Percentiles rank a stretch among this genome's conserved stretches.
Conservation (phyloP, 441 rosid genomes). For the Euphorbia corollata region DNA sequence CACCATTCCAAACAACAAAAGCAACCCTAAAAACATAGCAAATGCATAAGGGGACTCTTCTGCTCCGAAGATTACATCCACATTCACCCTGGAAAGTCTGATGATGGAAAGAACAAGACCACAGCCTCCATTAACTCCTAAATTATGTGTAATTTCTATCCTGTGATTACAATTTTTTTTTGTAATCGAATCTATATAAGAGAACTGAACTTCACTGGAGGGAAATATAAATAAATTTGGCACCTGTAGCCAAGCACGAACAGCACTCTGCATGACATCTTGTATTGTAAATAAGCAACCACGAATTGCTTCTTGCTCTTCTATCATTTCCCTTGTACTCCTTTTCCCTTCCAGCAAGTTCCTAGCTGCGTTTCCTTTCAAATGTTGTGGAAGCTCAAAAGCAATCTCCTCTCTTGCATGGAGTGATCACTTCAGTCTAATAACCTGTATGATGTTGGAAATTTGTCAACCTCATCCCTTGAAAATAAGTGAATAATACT, state of each 20-base stretch:
- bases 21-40: slow-evolving; percentile 51
- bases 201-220: too few species aligned
- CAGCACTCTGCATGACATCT: slow-evolving; percentile 91
- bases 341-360: slow-evolving; percentile 51
- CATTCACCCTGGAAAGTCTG: slow-evolving; percentile 66
- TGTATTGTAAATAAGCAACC: slow-evolving; percentile 93
- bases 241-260: slow-evolving; percentile 97
- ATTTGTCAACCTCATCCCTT: background rate
- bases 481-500: background rate
- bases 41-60: slow-evolving; percentile 72
- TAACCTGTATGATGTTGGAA: slow-evolving; percentile 37
- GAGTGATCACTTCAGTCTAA: slow-evolving; percentile 95
- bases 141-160: background rate
- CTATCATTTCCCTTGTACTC: slow-evolving; percentile 78
- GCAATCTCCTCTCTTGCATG: slow-evolving; percentile 94
- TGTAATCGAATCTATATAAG: background rate
- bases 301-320: slow-evolving; percentile 97
- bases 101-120: slow-evolving; percentile 5
- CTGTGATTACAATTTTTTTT: background rate
- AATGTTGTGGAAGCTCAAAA: slow-evolving; percentile 83
- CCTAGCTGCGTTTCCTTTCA: slow-evolving; percentile 53
- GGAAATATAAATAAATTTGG: too few species aligned
- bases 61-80: slow-evolving; percentile 88
- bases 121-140: background rate
- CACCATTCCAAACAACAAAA: slow-evolving; percentile 42